phyloP scores from a whole-genome alignment of 2,329 filamentous ascomycete species.

The Colletotrichum graminicola region DNA sequence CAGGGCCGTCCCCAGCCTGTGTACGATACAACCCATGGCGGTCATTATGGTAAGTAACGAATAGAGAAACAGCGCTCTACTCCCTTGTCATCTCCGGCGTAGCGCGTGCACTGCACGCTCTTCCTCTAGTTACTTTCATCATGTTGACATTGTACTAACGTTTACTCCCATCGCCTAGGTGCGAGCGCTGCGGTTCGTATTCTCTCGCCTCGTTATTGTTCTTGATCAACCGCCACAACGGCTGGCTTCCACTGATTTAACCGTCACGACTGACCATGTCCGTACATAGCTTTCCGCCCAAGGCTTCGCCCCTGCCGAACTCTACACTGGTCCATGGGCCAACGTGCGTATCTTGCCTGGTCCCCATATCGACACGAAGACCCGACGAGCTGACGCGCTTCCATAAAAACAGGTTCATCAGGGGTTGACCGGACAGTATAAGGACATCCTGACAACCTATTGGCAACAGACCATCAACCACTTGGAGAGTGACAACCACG shows the following conservation, averaged over 20 bases:
- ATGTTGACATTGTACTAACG: conserved; percentile 37
- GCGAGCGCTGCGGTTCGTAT: conserved; percentile 75
- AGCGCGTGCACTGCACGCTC: background rate
- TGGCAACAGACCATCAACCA: conserved; percentile 99
- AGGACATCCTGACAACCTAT: conserved; percentile 97
- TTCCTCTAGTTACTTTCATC: conserved; percentile 36
- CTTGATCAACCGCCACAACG: background rate
- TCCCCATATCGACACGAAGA: background rate
- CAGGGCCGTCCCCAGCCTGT: conserved; percentile 71
- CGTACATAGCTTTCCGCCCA: conserved; percentile 82
- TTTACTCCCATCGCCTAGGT: conserved; percentile 58
- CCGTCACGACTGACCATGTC: conserved; percentile 11
- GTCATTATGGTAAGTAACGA: conserved; percentile 77
- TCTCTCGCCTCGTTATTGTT: conserved; percentile 2
- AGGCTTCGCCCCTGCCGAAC: conserved; percentile 90
- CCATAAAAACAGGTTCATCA: conserved; percentile 85
- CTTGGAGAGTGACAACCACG: conserved; percentile 93
- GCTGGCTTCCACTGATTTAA: conserved; percentile 3
- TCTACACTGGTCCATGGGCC: conserved; percentile 94
- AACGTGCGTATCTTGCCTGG: conserved; percentile 73
- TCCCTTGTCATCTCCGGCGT: background rate
- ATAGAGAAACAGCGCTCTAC: conserved; percentile 11
- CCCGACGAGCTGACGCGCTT: conserved; percentile 4
- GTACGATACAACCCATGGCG: conserved; percentile 81
- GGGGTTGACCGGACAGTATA: conserved; percentile 90